A percentile compares a stretch with the other conserved stretches of the same genome.
Evolutionary conservation across 1,284 basidiomycete genomes (phyloP).

Genomic region (Microbotryum violaceum): DNA sequence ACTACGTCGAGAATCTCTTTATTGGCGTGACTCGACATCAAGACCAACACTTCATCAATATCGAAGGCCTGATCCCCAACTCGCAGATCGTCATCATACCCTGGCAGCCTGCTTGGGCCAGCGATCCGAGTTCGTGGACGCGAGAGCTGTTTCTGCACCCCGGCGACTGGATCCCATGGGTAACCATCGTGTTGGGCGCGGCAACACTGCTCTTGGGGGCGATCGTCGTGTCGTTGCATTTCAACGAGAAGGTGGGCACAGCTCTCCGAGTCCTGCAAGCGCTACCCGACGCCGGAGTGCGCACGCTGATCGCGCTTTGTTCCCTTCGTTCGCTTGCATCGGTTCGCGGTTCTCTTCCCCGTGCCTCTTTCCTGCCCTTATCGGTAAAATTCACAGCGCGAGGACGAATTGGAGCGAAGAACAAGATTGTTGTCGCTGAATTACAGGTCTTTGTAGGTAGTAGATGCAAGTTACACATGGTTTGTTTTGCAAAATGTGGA

Average conservation of each 20-base stretch:
- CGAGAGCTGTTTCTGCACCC: slow-evolving; percentile 85
- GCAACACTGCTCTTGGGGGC: slow-evolving; percentile 66
- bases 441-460: slow-evolving; percentile 15
- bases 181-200: slow-evolving; percentile 73
- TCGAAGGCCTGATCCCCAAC: slow-evolving; percentile 97
- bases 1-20: slow-evolving; percentile 96
- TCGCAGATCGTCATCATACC: slow-evolving; percentile 93
- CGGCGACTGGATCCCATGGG: slow-evolving; percentile 96
- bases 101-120: slow-evolving; percentile 47
- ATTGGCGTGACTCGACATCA: slow-evolving; percentile 76
- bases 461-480: not conserved
- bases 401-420: slow-evolving; percentile 24
- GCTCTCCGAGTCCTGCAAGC: not conserved
- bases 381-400: slow-evolving; percentile 5
- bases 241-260: slow-evolving; percentile 64
- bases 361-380: not conserved
- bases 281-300: not conserved
- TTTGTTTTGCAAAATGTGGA: not conserved
- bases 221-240: slow-evolving; percentile 78
- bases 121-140: slow-evolving; percentile 59
- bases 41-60: slow-evolving; percentile 63
- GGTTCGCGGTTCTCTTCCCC: not conserved
- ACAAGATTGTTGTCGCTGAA: slow-evolving; percentile 25
- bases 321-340: not conserved
- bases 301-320: slow-evolving; percentile 13